These are phyloP conservation scores for Arctium minus DNA, from an alignment of 129 eudicot species.

Conservation along the genomic window DNA sequence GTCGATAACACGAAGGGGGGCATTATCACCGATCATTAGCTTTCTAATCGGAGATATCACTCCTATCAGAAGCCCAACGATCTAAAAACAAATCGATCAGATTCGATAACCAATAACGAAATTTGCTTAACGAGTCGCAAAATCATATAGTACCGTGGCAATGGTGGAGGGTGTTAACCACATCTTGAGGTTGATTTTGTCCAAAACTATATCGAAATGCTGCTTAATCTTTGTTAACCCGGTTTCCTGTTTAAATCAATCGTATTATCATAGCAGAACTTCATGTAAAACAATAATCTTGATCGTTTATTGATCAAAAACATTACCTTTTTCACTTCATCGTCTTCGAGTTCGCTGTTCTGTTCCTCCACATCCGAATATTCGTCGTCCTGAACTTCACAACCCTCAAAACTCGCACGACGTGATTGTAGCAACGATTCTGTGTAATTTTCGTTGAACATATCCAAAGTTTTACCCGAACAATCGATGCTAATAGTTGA, in stretches of 20 bases:
- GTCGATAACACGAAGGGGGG: conserved; percentile 64
- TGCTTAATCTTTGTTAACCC: conserved; percentile 23
- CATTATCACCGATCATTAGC: conserved; percentile 51
- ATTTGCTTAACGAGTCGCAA: background rate
- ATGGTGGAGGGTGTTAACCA: conserved; percentile 51
- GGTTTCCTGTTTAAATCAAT: conserved; percentile 24
- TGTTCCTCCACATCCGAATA: background rate
- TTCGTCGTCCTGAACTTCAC: conserved; percentile 24
- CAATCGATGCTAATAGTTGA: conserved; percentile 33
- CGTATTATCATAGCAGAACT: background rate
- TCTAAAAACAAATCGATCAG: conserved; percentile 23
- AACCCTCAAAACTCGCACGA: conserved; percentile 24
- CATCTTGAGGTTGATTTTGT: conserved; percentile 43
- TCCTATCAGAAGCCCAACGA: conserved; percentile 56
- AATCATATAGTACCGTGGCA: conserved; percentile 36
- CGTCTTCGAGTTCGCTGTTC: background rate
- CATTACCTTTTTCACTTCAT: conserved; percentile 7
- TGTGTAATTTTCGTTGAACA: conserved; percentile 20
- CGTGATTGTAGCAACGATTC: conserved; percentile 34
- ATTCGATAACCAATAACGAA: background rate
- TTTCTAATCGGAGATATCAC: conserved; percentile 47
- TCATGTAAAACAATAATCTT: background rate
- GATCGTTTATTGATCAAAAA: background rate
- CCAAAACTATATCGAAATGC: conserved; percentile 14
- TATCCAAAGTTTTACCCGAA: conserved; percentile 32